Conservation (phyloP, 1,139 yeast genomes). For the Kluyveromyces sp. region DNA sequence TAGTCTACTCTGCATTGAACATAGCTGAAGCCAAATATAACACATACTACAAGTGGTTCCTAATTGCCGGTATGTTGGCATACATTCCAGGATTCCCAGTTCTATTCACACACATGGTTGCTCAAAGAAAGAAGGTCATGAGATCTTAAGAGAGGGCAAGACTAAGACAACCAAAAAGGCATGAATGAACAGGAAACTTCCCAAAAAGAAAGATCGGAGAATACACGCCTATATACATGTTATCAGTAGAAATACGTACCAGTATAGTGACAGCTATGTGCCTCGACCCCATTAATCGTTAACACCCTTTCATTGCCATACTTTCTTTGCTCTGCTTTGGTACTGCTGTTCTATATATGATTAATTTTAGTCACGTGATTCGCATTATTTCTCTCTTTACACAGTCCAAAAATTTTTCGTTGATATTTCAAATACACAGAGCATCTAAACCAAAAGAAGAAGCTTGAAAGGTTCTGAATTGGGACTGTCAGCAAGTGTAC, state of each 20-base stretch:
- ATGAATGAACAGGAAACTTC: too few species aligned
- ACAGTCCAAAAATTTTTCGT: not conserved
- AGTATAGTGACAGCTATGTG: too few species aligned
- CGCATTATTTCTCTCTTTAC: not conserved
- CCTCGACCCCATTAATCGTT: too few species aligned
- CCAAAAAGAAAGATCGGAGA: too few species aligned
- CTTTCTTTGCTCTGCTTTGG: too few species aligned
- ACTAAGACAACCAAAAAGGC: conserved; percentile 6
- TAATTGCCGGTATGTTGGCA: conserved; percentile 50
- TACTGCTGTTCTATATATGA: not conserved
- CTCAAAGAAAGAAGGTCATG: conserved; percentile 70
- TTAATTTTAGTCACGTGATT: not conserved
- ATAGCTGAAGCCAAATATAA: conserved; percentile 52
- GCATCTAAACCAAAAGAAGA: not conserved
- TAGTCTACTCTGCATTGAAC: conserved; percentile 60
- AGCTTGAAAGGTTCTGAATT: not conserved
- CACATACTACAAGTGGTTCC: conserved; percentile 43
- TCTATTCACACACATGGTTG: conserved; percentile 80
- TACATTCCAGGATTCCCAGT: conserved; percentile 85
- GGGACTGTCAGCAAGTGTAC: too few species aligned
- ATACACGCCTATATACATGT: too few species aligned
- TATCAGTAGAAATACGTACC: too few species aligned
- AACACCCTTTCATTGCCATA: too few species aligned
- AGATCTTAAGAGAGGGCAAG: conserved; percentile 20
- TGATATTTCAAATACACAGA: not conserved